Base-by-base conservation (phyloP, 352 stramenopile species). In the Pythium aristosporum region DNA sequence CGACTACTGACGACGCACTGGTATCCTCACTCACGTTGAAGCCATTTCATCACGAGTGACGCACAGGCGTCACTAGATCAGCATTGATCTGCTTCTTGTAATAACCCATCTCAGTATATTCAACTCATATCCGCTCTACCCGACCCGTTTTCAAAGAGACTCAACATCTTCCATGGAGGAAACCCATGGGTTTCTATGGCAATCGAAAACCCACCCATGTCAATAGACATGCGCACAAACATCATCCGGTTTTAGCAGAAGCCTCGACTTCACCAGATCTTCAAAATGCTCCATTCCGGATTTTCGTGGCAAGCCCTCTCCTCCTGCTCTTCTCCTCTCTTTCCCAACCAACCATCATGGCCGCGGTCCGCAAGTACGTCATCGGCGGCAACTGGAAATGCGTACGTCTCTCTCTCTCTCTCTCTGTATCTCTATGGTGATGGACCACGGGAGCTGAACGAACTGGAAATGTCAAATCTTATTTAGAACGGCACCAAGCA, bases 331-430 rank as follows among this genome's bases (percentile, higher is more conserved):
- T 41, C 36, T 34, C 49, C 51, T 61, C 37, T 13, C 3, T 49
- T 41, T 42, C 37, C 48, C 50, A 48, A 23, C 30, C 49, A 55
- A 49, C 46, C 32, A 74, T 21, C 23, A 77, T 77, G 70, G 70
- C 70, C 21, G 66, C 70, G 15, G 61, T 77, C 32, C 70, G 70
- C 62, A 77, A 77, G 58, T 77, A 77, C 66, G 70, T 98, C 70
- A 97, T 98, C 66, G 87, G 83, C 50, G 92, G 91, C 67, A 97
- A 97, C 75, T 97, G 92, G 91, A 97, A 97, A 80, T 85, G 71
- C 68, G 75, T 83, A 83, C 57, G 69, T 82, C 2, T 42, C 18
- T 43, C 41, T 30, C 25, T 30, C 53, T 63, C 44, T 57, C 21
- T 64, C 25, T 50, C 16, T 51, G 13, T 42, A 6, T 1, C 12